Conservation (phyloP, 2,329 filamentous ascomycete species). For the Fusarium avenaceum region DNA sequence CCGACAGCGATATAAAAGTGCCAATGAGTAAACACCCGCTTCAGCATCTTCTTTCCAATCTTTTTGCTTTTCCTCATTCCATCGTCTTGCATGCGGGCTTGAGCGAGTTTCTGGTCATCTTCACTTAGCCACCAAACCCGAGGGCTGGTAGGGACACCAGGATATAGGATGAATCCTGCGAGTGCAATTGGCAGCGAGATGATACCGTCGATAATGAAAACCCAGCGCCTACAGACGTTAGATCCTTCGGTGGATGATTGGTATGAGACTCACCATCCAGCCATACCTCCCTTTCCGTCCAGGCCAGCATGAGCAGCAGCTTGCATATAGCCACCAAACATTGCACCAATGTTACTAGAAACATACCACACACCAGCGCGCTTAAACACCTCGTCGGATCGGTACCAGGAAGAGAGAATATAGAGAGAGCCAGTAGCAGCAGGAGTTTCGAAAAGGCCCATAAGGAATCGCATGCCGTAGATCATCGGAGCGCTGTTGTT, state of each 20-base stretch:
- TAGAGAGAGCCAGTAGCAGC: slow-evolving; percentile 47
- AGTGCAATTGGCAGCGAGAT: slow-evolving; percentile 43
- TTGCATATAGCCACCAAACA: slow-evolving; percentile 40
- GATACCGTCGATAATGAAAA: slow-evolving; percentile 54
- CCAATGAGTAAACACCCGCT: slow-evolving; percentile 47
- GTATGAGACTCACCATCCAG: slow-evolving; percentile 20
- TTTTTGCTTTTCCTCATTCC: slow-evolving; percentile 41
- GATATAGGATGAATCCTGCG: slow-evolving; percentile 50
- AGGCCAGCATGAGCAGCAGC: slow-evolving; percentile 36
- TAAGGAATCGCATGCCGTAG: slow-evolving; percentile 39
- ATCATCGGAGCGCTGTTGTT: slow-evolving; percentile 29
- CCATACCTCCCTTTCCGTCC: slow-evolving; percentile 36
- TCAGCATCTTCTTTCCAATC: slow-evolving; percentile 47
- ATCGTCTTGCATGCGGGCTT: slow-evolving; percentile 44
- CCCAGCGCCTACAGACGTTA: slow-evolving; percentile 45
- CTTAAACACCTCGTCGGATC: slow-evolving; percentile 59
- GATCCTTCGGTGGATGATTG: too few relatives aligned
- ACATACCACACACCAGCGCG: slow-evolving; percentile 64
- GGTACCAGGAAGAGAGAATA: slow-evolving; percentile 54
- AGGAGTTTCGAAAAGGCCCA: slow-evolving; percentile 40
- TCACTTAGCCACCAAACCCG: slow-evolving; percentile 49
- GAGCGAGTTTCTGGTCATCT: slow-evolving; percentile 44
- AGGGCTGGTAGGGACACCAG: slow-evolving; percentile 45
- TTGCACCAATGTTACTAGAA: slow-evolving; percentile 37
- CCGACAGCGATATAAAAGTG: slow-evolving; percentile 47